Percentiles rank a stretch among this genome's conserved stretches.
Conservation (phyloP, 2,329 filamentous ascomycete genomes). For the Xylaria sp. region DNA sequence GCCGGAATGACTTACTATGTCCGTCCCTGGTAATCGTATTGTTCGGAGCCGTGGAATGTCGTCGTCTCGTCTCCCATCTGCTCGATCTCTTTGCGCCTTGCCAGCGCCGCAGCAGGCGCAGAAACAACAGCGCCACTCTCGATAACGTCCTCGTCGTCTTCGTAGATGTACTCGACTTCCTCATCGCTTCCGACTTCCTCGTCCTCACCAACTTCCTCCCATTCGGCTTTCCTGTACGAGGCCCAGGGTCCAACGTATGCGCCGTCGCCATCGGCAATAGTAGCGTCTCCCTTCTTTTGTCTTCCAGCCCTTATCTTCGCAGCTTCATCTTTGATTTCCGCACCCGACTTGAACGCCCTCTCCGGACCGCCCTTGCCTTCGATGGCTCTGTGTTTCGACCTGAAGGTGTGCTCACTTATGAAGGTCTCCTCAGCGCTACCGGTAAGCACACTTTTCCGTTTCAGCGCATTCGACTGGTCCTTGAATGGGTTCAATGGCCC, state of each 20-base stretch:
- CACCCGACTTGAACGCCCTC: constrained; percentile 49
- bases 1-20: constrained; percentile 55
- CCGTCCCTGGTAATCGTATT: constrained; percentile 89
- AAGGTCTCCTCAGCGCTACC: constrained; percentile 83
- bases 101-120: constrained; percentile 50
- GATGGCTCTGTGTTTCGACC: constrained; percentile 77
- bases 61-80: constrained; percentile 69
- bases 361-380: constrained; percentile 59
- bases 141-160: constrained; percentile 63
- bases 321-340: constrained; percentile 64
- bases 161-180: constrained; percentile 71
- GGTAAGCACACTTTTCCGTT: constrained; percentile 78
- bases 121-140: constrained; percentile 58
- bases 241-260: constrained; percentile 97
- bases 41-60: constrained; percentile 74
- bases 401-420: constrained; percentile 86
- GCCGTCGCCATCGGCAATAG: constrained; percentile 77
- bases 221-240: constrained; percentile 66
- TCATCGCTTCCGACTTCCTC: constrained; percentile 73
- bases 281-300: constrained; percentile 78
- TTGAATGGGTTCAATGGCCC: constrained; percentile 75
- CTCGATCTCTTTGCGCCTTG: constrained; percentile 53
- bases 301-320: constrained; percentile 65
- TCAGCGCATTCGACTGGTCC: constrained; percentile 53
- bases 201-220: constrained; percentile 67